Evolutionary conservation across 2,329 filamentous ascomycete species (phyloP), one percentile per base, ranked within the genome.

Genomic region (Arthrobotrys iridis): DNA sequence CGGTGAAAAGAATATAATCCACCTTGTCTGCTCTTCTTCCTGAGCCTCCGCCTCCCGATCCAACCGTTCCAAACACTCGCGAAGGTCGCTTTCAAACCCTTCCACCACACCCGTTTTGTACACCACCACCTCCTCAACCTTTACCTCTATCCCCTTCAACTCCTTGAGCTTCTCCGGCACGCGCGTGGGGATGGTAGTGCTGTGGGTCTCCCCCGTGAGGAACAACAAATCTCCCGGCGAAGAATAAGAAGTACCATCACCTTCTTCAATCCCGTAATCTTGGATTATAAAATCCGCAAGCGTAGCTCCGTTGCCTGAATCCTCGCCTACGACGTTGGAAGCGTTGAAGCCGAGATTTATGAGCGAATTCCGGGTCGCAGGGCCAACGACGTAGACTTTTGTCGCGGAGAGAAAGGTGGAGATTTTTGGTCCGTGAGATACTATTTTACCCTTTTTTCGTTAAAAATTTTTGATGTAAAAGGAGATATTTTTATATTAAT

Each of bases 41-140:
- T 33, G 10, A 13, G 26, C 20, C 46, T 15, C 48, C 18, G 55
- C 43, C 52, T 79, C 78, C 3, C 79, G 68, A 18, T 80, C 77
- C 1, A 87, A 87, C 37, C 83, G 81, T 0, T 81, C 78, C 30
- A 93, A 82, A 1, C 85, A 80, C 0, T 79, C 78, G 0, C 81
- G 82, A 77, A 97, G 93, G 78, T 93, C 87, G 0, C 83, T 81
- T 33, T 88, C 86, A 81, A 99, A 98, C 0, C 89, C 89, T 46
- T 87, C 86, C 89, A 93, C 92, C 70, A 94, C 90, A 0, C 88
- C 89, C 0, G 94, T 97, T 72, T 92, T 90, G 81, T 99, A 99
- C 10, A 97, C 89, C 1, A 94, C 88, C 5, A 93, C 81, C 82
- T 98, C 93, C 37, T 91, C 87, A 0, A 98, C 90, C 5, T 82